Evolutionary conservation across 257 asterid species (phyloP), one percentile per base, ranked within the genome.

Genomic region (Nicotiana attenuata): DNA sequence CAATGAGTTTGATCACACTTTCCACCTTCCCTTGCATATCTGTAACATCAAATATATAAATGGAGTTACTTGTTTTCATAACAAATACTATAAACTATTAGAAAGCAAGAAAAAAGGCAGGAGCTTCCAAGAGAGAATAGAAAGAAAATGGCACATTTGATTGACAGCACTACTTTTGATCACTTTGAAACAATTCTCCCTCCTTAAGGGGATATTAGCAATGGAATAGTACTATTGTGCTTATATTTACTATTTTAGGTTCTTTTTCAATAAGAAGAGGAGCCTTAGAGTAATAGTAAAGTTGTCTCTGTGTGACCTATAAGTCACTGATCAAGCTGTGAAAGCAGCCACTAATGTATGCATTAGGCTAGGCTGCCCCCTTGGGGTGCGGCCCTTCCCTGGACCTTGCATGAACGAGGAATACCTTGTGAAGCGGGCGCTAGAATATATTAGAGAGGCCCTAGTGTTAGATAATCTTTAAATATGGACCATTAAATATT

Each of bases 21-120:
- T 93, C 92, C 41, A 95, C 96, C 64, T 89, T 90, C 64, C 89
- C 95, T 83, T 93, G 97, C 99, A 95, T 95, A 77, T 95, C 99
- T 95, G 89, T 89, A 83, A 28, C 59, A 41, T 24, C 67, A 22
- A 2, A 19, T 7, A 50, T 13, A 24, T 64, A 64, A 26, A 26
- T 64, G 69, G 41, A 64, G 38, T 26, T 26, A 3, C 26, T 64
- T 29, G 69, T 64, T 26, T 64, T 1, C 10, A 64, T 26, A 26
- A 3, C 28, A 17, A 64, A 26, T 33, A 4, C 4, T 22, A 64
- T 10, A 13, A 69, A 15, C 11, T 38, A 22, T 47, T 71, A 22
- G 10, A 45, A 20, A 63, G 19, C 29, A 67, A 67, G 55, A 67
- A 10, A 31, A 11, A 52, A 3, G 0, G 15, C 56, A 50, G 17